Evolutionary conservation across 192 early-diverging fungal species (phyloP).

Genomic region (Paraglomus occultum): DNA sequence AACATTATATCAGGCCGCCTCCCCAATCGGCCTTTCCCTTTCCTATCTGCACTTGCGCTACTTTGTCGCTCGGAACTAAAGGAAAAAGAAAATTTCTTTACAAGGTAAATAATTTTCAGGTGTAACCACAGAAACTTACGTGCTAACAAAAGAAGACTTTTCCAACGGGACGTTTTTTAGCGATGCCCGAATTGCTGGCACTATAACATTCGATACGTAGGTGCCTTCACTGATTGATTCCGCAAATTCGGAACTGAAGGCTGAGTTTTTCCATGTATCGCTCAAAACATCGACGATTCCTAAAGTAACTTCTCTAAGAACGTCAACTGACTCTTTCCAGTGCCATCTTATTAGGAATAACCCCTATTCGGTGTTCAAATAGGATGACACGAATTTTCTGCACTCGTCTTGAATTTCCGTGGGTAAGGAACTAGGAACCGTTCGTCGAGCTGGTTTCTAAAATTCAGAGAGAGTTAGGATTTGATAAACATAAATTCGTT

Average conservation of each 20-base stretch:
- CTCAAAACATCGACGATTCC: neutral
- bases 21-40: neutral
- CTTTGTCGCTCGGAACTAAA: constrained; percentile 9
- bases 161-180: constrained; percentile 3
- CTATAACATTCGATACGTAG: constrained; percentile 14
- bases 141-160: constrained; percentile 9
- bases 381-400: constrained; percentile 6
- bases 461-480: neutral
- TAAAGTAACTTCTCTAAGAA: neutral
- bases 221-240: constrained; percentile 4
- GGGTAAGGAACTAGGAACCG: neutral
- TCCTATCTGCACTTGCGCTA: constrained; percentile 11
- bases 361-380: neutral
- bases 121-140: neutral
- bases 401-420: neutral
- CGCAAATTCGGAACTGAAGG: neutral
- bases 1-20: constrained; percentile 13
- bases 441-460: constrained; percentile 9
- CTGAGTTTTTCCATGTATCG: constrained; percentile 7
- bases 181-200: neutral
- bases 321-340: constrained; percentile 16
- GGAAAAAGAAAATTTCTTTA: neutral
- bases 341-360: neutral
- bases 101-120: neutral
- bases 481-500: too few relatives aligned